Evolutionary conservation across 2,329 filamentous ascomycete species (phyloP).

Genomic region (Helotiales sp.): DNA sequence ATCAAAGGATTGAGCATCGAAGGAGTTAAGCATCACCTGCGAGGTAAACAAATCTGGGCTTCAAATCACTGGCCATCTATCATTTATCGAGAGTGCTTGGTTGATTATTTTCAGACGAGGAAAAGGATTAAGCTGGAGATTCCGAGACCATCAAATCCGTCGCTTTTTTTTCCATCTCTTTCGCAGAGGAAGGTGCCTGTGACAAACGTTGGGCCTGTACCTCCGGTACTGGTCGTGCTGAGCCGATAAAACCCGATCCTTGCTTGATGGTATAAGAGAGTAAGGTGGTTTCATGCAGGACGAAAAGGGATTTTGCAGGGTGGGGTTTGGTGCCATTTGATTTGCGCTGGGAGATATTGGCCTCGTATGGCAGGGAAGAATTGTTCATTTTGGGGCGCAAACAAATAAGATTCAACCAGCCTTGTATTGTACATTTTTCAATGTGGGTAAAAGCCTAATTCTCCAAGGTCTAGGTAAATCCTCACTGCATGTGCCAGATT

Average conservation of each 20-base stretch:
- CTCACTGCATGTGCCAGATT: conserved; percentile 19
- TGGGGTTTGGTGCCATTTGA: background rate
- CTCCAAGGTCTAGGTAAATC: conserved; percentile 13
- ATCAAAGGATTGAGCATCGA: background rate
- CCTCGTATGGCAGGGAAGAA: conserved; percentile 16
- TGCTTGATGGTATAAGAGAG: conserved; percentile 12
- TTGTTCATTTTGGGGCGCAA: conserved; percentile 22
- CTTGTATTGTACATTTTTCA: conserved; percentile 12
- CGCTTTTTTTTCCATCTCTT: conserved; percentile 15
- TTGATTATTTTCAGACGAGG: conserved; percentile 22
- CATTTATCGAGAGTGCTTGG: conserved; percentile 5
- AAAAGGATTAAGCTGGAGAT: conserved; percentile 23
- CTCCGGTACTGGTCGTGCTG: conserved; percentile 1
- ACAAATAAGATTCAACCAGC: conserved; percentile 23
- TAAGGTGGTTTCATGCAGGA: too few relatives aligned
- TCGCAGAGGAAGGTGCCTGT: conserved; percentile 1
- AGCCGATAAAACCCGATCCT: conserved; percentile 17
- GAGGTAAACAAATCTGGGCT: background rate
- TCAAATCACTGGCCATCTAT: background rate
- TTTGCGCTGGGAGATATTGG: conserved; percentile 16
- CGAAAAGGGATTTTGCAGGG: too few relatives aligned
- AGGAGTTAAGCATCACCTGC: background rate
- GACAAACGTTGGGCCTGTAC: background rate
- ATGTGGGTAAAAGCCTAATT: conserved; percentile 5
- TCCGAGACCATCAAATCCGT: conserved; percentile 17